A percentile compares a stretch with the other conserved stretches of the same genome.
Evolutionary conservation across 371 early-diverging fungal genomes (phyloP).

Genomic region (Parasitella parasitica): DNA sequence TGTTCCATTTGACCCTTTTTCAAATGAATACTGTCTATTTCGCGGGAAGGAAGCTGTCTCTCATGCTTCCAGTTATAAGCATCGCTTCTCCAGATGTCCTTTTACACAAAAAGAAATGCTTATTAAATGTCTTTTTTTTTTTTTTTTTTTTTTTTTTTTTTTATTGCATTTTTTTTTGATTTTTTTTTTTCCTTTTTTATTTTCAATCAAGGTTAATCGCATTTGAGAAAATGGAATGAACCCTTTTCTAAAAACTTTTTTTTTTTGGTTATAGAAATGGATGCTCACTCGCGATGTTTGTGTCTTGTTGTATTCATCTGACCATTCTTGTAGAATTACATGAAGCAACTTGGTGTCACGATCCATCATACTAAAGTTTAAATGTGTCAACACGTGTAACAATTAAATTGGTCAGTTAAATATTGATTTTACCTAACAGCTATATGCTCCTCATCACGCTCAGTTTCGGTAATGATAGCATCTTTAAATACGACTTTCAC

Average conservation of each 20-base stretch:
- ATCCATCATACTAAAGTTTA: neutral
- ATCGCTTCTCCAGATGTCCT: neutral
- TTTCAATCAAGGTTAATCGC: no score
- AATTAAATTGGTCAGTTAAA: no score
- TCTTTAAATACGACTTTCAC: slow-evolving; percentile 10
- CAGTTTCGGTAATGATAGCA: neutral
- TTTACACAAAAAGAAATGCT: neutral
- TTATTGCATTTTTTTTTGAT: no score
- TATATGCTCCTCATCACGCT: neutral
- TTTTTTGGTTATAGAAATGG: no score
- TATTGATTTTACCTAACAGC: neutral
- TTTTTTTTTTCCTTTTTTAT: no score
- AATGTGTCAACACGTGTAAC: no score
- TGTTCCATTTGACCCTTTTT: slow-evolving; percentile 35
- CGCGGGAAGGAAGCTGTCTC: slow-evolving; percentile 16
- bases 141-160: no score
- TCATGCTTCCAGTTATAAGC: neutral
- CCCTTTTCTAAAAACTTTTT: no score
- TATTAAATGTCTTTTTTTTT: no score
- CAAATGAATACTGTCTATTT: slow-evolving; percentile 30
- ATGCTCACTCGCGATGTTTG: neutral
- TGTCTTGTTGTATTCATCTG: slow-evolving; percentile 23
- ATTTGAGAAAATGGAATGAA: no score
- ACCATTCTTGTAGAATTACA: slow-evolving; percentile 20
- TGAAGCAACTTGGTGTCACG: neutral